A percentile compares a stretch with the other conserved stretches of the same genome.
These are phyloP conservation scores for Xylaria grammica DNA, from an alignment of 495 filamentous ascomycete genomes.

Conservation along the genomic window DNA sequence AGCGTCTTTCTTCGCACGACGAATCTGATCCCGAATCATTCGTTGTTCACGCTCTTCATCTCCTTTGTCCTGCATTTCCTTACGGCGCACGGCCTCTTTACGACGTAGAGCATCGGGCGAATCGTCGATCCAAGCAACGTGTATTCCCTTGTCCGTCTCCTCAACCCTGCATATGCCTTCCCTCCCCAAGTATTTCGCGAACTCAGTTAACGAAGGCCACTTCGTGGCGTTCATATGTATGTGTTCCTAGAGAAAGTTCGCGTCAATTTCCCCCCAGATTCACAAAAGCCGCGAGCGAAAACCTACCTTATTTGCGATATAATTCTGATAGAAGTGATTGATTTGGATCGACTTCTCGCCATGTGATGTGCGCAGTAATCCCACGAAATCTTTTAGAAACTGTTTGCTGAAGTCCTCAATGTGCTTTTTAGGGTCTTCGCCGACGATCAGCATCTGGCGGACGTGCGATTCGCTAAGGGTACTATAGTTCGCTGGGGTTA, in stretches of 20 bases:
- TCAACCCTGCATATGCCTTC: constrained; percentile 87
- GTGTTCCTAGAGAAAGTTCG: constrained; percentile 58
- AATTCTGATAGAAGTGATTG: constrained; percentile 93
- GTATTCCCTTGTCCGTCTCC: constrained; percentile 86
- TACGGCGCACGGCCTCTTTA: constrained; percentile 78
- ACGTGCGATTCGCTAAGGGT: constrained; percentile 81
- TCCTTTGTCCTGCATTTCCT: constrained; percentile 83
- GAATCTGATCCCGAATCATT: constrained; percentile 79
- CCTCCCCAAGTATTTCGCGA: constrained; percentile 79
- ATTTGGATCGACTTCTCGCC: constrained; percentile 83
- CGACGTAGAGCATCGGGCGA: constrained; percentile 80
- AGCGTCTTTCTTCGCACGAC: constrained; percentile 66
- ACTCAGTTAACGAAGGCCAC: constrained; percentile 86
- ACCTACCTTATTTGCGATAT: constrained; percentile 67
- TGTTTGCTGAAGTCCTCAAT: constrained; percentile 78
- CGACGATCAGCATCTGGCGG: constrained; percentile 82
- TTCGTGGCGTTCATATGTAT: constrained; percentile 92
- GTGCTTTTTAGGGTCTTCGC: constrained; percentile 78
- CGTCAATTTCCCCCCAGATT: not conserved
- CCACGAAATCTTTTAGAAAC: constrained; percentile 81
- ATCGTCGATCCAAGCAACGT: constrained; percentile 90
- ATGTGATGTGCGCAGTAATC: constrained; percentile 75
- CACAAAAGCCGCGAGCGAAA: not conserved
- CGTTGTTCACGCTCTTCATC: constrained; percentile 88
- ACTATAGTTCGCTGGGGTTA: no score